A percentile compares a stretch with the other conserved stretches of the same genome.
These are phyloP conservation scores for Phialocephala sp. DNA, from an alignment of 2,329 filamentous ascomycete genomes.

Conservation along the genomic window DNA sequence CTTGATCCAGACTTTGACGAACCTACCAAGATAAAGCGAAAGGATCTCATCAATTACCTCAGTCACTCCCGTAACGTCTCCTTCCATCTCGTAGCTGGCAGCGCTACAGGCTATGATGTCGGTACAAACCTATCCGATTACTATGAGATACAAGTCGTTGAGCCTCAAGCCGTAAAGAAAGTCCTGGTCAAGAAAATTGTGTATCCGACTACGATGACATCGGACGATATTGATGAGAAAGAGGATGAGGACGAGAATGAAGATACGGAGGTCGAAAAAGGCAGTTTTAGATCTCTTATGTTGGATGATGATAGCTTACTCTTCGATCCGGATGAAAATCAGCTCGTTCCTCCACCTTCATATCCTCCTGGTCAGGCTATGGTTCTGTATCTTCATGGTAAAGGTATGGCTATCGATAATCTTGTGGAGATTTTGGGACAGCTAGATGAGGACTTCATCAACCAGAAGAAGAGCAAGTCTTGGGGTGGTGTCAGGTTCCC, in stretches of 20 bases:
- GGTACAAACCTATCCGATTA: slow-evolving; percentile 11
- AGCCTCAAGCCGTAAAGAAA: neutral
- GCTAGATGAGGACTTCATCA: slow-evolving; percentile 13
- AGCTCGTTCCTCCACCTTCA: neutral
- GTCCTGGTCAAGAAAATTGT: neutral
- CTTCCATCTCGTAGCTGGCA: slow-evolving; percentile 1
- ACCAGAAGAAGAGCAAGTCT: neutral
- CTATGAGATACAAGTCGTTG: slow-evolving; percentile 14
- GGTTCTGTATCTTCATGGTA: slow-evolving; percentile 11
- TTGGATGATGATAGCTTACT: neutral
- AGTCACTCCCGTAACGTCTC: neutral
- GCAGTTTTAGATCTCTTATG: neutral
- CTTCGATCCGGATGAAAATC: slow-evolving; percentile 6
- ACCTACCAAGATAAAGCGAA: neutral
- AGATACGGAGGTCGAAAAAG: neutral
- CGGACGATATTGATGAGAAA: neutral
- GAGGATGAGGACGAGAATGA: neutral
- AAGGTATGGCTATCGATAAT: neutral
- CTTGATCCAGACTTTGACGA: neutral
- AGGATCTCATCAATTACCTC: slow-evolving; percentile 11
- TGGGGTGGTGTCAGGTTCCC: slow-evolving; percentile 5
- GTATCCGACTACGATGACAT: neutral
- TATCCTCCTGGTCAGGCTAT: slow-evolving; percentile 14
- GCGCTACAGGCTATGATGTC: neutral
- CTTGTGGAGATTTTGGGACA: neutral